Evolutionary conservation across 768 basidiomycete species (phyloP).

Genomic region (Suillus bovinus): DNA sequence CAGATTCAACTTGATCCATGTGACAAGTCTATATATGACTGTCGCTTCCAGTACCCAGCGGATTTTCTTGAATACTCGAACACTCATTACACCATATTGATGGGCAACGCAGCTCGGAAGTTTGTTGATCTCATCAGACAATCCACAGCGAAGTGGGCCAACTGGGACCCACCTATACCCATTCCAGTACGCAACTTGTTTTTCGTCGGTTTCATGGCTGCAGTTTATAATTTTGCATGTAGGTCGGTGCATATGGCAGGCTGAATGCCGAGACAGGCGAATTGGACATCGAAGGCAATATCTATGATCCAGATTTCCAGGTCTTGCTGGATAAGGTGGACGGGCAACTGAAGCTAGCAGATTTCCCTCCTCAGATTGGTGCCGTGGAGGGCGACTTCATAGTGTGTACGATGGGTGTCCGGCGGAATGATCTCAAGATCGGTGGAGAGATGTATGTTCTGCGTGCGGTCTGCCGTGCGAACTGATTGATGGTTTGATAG

Average conservation of each 20-base stretch:
- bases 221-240: background rate
- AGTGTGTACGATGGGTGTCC: conserved; percentile 22
- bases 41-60: too few species aligned
- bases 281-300: conserved; percentile 26
- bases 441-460: conserved; percentile 1
- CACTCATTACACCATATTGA: background rate
- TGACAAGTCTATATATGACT: background rate
- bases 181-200: conserved; percentile 17
- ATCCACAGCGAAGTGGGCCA: conserved; percentile 31
- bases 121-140: conserved; percentile 30
- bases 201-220: background rate
- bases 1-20: background rate
- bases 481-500: background rate
- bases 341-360: conserved; percentile 1
- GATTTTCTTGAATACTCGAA: background rate
- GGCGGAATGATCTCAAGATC: conserved; percentile 14
- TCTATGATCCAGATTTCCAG: conserved; percentile 22
- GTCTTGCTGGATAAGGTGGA: conserved; percentile 6
- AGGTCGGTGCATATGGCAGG: conserved; percentile 34
- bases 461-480: background rate
- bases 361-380: conserved; percentile 6
- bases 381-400: conserved; percentile 20
- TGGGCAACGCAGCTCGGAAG: conserved; percentile 23
- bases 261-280: conserved; percentile 14
- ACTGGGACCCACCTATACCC: conserved; percentile 33